Percentiles rank a stretch among this genome's conserved stretches.
phyloP scores from a whole-genome alignment of 2,329 filamentous ascomycete genomes.

The Fusarium miscanthi region DNA sequence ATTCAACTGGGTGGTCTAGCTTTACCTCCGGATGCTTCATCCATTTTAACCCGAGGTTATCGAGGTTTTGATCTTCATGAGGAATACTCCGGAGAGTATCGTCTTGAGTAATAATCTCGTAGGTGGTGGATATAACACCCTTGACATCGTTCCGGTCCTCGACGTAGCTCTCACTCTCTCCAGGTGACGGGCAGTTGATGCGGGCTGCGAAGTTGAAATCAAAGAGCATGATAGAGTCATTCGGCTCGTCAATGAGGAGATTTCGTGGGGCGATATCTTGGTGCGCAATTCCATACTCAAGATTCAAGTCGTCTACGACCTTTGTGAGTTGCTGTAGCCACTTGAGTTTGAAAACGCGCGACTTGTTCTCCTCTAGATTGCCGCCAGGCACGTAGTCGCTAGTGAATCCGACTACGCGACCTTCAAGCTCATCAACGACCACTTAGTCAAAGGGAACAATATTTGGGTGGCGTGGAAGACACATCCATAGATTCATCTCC shows the following conservation, averaged over 20 bases:
- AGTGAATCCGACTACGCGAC: conserved; percentile 51
- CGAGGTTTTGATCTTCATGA: conserved; percentile 42
- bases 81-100: conserved; percentile 33
- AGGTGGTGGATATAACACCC: conserved; percentile 51
- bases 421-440: conserved; percentile 48
- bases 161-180: conserved; percentile 2
- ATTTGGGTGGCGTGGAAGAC: conserved; percentile 50
- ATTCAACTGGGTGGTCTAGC: conserved; percentile 46
- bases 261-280: conserved; percentile 55
- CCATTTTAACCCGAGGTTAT: conserved; percentile 33
- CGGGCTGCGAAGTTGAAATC: conserved; percentile 50
- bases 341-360: conserved; percentile 49
- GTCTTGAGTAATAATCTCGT: conserved; percentile 53
- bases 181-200: conserved; percentile 12
- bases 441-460: conserved; percentile 49
- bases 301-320: conserved; percentile 50
- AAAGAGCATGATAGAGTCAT: conserved; percentile 51
- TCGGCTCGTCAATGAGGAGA: conserved; percentile 49
- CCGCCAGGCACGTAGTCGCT: conserved; percentile 47
- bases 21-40: conserved; percentile 47
- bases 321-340: conserved; percentile 52
- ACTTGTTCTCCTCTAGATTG: conserved; percentile 45
- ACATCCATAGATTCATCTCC: conserved; percentile 50
- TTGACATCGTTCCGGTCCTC: conserved; percentile 49
- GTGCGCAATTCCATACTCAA: conserved; percentile 51